phyloP scores from a whole-genome alignment of 805 yeast species.

The Yarrowia deformans region DNA sequence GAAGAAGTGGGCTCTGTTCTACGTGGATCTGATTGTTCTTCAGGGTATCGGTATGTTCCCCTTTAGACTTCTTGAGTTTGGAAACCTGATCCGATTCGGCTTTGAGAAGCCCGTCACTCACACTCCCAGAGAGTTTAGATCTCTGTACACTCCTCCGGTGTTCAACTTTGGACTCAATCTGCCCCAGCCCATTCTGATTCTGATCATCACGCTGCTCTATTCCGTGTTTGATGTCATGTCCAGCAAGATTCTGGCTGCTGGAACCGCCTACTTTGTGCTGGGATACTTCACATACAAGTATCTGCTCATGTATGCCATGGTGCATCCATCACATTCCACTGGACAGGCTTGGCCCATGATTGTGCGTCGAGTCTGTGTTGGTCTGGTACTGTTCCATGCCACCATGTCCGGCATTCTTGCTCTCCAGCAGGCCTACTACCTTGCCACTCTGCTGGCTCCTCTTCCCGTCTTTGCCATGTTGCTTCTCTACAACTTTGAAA shows the following conservation, averaged over 20 bases:
- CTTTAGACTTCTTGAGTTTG: constrained; percentile 79
- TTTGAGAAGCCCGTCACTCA: constrained; percentile 67
- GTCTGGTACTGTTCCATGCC: constrained; percentile 81
- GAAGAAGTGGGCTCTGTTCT: constrained; percentile 79
- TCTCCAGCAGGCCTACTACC: constrained; percentile 75
- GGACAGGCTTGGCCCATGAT: constrained; percentile 96
- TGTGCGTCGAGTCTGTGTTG: constrained; percentile 80
- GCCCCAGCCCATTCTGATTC: constrained; percentile 88
- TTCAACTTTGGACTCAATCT: constrained; percentile 90
- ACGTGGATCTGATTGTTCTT: constrained; percentile 82
- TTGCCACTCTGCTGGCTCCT: constrained; percentile 77
- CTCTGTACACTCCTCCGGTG: constrained; percentile 83
- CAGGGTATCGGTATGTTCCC: constrained; percentile 92
- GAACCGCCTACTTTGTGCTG: constrained; percentile 78
- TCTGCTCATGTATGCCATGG: constrained; percentile 86
- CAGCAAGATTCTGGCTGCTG: constrained; percentile 83
- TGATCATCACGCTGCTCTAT: constrained; percentile 84
- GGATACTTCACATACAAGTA: constrained; percentile 92
- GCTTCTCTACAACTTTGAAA: constrained; percentile 80
- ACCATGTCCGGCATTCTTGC: constrained; percentile 93
- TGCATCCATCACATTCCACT: constrained; percentile 95
- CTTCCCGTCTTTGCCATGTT: constrained; percentile 72
- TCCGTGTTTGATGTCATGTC: constrained; percentile 70
- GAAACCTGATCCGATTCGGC: constrained; percentile 78
- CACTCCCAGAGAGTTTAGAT: constrained; percentile 82